Base-by-base conservation (phyloP, 2,329 filamentous ascomycete genomes). In the Alternaria sp. region DNA sequence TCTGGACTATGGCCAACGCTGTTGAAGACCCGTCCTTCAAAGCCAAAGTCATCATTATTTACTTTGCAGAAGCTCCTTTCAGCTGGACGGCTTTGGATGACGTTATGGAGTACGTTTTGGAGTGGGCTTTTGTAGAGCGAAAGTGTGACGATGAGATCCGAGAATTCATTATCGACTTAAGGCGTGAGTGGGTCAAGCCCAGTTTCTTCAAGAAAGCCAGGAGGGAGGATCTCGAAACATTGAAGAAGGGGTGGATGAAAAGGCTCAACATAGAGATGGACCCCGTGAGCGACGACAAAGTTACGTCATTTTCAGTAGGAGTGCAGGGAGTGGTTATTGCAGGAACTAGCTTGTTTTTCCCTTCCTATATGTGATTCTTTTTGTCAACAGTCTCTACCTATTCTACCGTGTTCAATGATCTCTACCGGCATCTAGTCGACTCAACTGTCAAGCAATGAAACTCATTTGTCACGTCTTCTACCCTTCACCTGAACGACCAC, bases 1-100 rank as follows among this genome's bases (percentile, higher is more conserved):
- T 51, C 16, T 44, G 36, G 36, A 36, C 28, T 18, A 34, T 59
- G 18, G 44, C 44, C 6, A 32, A 28, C 7, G 43, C 49, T 10
- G 11, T 55, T 8, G 16, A 55, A 22, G 50, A 59, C 22, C 9
- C 2, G 2, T 12, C 16, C 18, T 55, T 59, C 43, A 59, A 38
- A 20, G 8, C 27, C 2, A n/a, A 22, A 27, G 28, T 59, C 20
- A 14, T 48, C 2, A 16, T 12, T 4, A 25, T 9, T 6, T 49
- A 36, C 4, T 44, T 55, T 12, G 7, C 7, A 2, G 9, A 52
- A 36, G 18, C 28, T 32, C 30, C 22, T 5, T 22, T 22, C 4
- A 22, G 22, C 22, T 22, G 22, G 22, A 22, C 22, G 22, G 22
- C 22, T 22, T 22, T 22, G 22, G 22, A 22, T 22, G 22, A 22